Evolutionary conservation across 2,329 filamentous ascomycete genomes (phyloP).

Genomic region (Sporothrix schenckii): DNA sequence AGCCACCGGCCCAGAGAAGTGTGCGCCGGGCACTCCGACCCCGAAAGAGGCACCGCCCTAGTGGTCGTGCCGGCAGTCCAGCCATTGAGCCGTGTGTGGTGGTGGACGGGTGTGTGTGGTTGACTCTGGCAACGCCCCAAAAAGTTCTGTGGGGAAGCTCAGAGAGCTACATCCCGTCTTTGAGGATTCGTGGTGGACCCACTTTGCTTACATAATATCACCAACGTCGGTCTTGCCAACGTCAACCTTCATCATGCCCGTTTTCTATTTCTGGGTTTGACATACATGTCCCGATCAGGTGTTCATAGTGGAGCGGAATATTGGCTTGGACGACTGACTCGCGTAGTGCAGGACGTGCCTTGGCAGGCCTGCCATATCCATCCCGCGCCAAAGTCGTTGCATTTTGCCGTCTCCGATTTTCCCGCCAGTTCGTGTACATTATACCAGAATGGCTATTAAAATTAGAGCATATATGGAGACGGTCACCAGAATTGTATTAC

Average conservation of each 20-base stretch:
- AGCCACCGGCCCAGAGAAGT: not conserved
- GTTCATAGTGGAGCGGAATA: too few species aligned
- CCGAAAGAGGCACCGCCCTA: conserved; percentile 1
- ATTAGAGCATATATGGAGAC: not conserved
- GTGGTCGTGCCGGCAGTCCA: conserved; percentile 15
- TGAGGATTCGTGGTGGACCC: not conserved
- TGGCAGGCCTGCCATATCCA: not conserved
- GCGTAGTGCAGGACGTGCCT: not conserved
- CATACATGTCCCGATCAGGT: too few species aligned
- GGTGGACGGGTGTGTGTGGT: not conserved
- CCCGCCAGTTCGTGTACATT: conserved; percentile 16
- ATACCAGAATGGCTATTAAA: not conserved
- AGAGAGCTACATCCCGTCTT: too few species aligned
- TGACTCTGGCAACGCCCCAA: not conserved
- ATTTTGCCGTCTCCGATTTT: conserved; percentile 20
- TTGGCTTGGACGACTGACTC: not conserved
- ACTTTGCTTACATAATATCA: not conserved
- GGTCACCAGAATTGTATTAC: not conserved
- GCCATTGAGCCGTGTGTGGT: conserved; percentile 8
- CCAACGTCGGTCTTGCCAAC: not conserved
- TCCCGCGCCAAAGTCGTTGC: not conserved
- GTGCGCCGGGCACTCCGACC: not conserved
- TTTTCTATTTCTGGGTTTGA: not conserved
- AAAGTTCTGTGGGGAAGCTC: not conserved
- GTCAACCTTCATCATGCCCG: not conserved